Conservation (phyloP, 371 early-diverging fungal species). For the Cokeromyces recurvatus region DNA sequence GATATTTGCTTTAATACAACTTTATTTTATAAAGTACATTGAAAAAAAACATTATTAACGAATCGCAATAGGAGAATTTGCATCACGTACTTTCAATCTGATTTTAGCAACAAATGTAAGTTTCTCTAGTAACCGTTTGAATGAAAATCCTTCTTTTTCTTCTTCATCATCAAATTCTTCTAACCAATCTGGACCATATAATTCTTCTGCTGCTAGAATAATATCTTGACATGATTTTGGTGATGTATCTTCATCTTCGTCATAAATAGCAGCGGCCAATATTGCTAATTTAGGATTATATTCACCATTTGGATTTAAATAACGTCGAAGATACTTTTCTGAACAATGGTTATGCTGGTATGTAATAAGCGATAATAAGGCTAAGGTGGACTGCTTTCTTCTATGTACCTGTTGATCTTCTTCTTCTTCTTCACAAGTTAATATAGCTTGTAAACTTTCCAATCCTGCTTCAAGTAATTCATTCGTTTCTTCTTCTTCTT, state of each 20-base stretch:
- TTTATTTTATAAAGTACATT: no score
- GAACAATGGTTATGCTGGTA: constrained; percentile 9
- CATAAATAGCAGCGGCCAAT: constrained; percentile 22
- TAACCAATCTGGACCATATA: constrained; percentile 20
- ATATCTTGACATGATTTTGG: constrained; percentile 19
- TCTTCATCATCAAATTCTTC: constrained; percentile 15
- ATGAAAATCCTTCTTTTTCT: constrained; percentile 6
- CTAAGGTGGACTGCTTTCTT: constrained; percentile 17
- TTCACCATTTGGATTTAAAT: constrained; percentile 21
- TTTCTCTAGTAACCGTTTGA: constrained; percentile 21
- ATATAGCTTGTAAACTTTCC: constrained; percentile 13
- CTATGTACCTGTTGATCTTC: not conserved
- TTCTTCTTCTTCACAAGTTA: no score
- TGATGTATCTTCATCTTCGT: not conserved
- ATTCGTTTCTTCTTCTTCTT: constrained; percentile 17
- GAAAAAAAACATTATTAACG: no score
- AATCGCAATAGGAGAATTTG: no score
- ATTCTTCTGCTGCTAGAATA: constrained; percentile 17
- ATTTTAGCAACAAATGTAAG: constrained; percentile 23
- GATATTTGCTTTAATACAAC: no score
- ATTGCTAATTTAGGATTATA: constrained; percentile 17
- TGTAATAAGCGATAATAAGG: constrained; percentile 15
- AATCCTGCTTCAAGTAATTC: constrained; percentile 17
- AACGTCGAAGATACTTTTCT: constrained; percentile 10
- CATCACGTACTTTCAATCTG: constrained; percentile 15